phyloP scores from a whole-genome alignment of 768 basidiomycete species.

The Leucogyrophana mollusca region DNA sequence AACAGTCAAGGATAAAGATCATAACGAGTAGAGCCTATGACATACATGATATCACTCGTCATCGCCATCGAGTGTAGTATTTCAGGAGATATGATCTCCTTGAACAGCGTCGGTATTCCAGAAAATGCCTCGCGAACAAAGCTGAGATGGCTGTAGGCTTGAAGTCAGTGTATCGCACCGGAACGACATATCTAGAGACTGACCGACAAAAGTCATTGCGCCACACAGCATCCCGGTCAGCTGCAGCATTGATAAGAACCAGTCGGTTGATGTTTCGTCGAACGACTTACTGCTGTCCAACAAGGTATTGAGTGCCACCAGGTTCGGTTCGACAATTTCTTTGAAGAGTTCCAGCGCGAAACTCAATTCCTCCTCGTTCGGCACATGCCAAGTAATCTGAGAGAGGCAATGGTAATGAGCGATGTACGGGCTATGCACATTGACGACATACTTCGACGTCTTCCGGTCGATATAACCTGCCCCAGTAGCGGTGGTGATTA shows the following conservation, averaged over 20 bases:
- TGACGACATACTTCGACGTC: conserved; percentile 61
- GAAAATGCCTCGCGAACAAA: conserved; percentile 74
- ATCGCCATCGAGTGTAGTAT: conserved; percentile 40
- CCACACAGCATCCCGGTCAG: conserved; percentile 62
- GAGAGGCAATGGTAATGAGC: background rate
- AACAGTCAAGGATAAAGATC: background rate
- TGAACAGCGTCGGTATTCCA: conserved; percentile 67
- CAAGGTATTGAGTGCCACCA: conserved; percentile 54
- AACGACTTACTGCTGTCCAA: conserved; percentile 46
- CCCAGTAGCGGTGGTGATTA: conserved; percentile 78
- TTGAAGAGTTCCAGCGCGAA: conserved; percentile 71
- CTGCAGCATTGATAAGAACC: conserved; percentile 1
- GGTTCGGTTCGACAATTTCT: conserved; percentile 62
- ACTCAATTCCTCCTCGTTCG: conserved; percentile 64
- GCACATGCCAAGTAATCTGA: conserved; percentile 79
- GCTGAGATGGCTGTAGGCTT: conserved; percentile 59
- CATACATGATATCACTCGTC: conserved; percentile 72
- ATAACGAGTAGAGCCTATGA: background rate
- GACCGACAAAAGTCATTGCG: conserved; percentile 85
- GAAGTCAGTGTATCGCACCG: too few species aligned
- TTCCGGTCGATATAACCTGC: conserved; percentile 66
- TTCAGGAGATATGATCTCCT: conserved; percentile 50
- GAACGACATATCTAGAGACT: conserved; percentile 16
- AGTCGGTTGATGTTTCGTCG: background rate
- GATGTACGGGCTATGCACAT: background rate